phyloP scores from a whole-genome alignment of 352 stramenopile genomes.

The Albugo laibachii region DNA sequence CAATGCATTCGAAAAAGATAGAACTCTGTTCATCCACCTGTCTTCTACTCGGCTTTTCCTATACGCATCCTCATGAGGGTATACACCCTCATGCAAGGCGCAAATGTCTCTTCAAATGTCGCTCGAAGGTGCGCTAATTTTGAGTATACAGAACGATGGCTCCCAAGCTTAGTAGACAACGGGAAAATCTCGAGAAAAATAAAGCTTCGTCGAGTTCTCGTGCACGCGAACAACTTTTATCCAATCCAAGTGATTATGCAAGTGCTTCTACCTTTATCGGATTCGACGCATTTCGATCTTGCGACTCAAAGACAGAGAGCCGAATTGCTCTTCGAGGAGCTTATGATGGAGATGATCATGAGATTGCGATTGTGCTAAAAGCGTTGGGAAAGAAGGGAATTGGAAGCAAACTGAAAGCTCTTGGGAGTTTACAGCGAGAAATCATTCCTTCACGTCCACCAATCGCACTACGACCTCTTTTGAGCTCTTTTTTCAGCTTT shows the following conservation, averaged over 20 bases:
- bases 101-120: too few relatives aligned
- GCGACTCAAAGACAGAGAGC: background rate
- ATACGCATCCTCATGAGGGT: too few relatives aligned
- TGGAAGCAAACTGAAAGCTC: conserved; percentile 66
- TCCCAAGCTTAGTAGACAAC: conserved; percentile 58
- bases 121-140: background rate
- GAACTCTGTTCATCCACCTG: too few relatives aligned
- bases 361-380: conserved; percentile 60
- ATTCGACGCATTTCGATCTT: conserved; percentile 16
- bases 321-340: conserved; percentile 12
- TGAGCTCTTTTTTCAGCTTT: too few relatives aligned
- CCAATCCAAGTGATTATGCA: conserved; percentile 9
- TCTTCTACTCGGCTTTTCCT: too few relatives aligned
- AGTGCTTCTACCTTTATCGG: conserved; percentile 31
- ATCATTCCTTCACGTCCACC: conserved; percentile 41
- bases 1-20: too few relatives aligned
- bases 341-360: conserved; percentile 61
- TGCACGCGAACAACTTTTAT: conserved; percentile 37
- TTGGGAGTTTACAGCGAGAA: conserved; percentile 30
- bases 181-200: conserved; percentile 69
- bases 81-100: too few relatives aligned
- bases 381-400: conserved; percentile 69
- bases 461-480: too few relatives aligned
- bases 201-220: conserved; percentile 59
- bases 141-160: background rate